phyloP scores from a whole-genome alignment of 164 flowering plant species.

The Saururus chinensis region DNA sequence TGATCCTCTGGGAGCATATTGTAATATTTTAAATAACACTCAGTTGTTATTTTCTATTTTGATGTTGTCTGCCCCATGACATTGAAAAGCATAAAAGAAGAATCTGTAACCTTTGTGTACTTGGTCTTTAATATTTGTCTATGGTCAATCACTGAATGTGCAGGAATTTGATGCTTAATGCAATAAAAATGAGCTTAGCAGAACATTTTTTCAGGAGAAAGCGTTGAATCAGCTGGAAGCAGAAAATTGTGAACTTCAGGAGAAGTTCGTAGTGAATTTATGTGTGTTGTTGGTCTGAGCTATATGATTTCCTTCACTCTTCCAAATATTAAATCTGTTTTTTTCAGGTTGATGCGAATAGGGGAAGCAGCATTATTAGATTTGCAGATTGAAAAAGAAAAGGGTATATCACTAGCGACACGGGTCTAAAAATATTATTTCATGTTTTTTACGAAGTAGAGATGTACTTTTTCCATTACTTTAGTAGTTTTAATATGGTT shows the following conservation, averaged over 20 bases:
- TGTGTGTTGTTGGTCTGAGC: background rate
- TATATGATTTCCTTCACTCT: too few species aligned
- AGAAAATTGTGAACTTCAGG: constrained; percentile 34
- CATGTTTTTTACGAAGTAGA: too few species aligned
- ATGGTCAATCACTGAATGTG: background rate
- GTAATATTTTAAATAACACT: too few species aligned
- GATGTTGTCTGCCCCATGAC: too few species aligned
- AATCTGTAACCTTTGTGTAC: background rate
- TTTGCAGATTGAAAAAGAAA: too few species aligned
- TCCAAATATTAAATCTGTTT: background rate
- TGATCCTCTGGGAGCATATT: background rate
- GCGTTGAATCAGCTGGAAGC: constrained; percentile 22
- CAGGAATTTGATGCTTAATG: background rate
- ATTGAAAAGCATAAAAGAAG: constrained; percentile 8
- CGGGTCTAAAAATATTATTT: too few species aligned
- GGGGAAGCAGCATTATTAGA: too few species aligned
- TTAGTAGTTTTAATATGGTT: background rate
- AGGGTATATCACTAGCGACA: too few species aligned
- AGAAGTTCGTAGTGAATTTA: background rate
- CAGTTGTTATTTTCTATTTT: too few species aligned
- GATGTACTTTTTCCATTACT: background rate
- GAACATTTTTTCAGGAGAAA: constrained; percentile 4
- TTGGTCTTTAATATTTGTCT: constrained; percentile 1
- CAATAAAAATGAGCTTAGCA: background rate
- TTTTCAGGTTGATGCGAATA: too few species aligned